These are phyloP conservation scores for Dimocarpus longan DNA, from an alignment of 345 rosid species.

Conservation along the genomic window DNA sequence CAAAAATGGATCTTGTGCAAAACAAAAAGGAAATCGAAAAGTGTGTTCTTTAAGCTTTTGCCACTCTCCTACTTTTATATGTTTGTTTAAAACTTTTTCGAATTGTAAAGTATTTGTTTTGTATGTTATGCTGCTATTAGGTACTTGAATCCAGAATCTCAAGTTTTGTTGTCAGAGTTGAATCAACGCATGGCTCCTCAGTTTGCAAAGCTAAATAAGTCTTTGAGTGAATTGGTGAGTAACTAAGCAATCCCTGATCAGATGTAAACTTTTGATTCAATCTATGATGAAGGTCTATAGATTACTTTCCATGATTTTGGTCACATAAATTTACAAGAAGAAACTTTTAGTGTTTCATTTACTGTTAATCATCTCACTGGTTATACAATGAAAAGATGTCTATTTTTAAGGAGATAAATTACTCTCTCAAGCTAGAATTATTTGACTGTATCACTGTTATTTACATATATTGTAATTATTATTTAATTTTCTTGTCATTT, in stretches of 20 bases:
- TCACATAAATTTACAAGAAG: not conserved
- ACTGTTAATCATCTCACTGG: not conserved
- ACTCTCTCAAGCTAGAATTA: not conserved
- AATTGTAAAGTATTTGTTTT: slow-evolving; percentile 16
- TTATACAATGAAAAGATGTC: not conserved
- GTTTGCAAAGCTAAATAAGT: slow-evolving; percentile 75
- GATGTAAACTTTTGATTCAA: not conserved
- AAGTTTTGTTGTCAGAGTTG: slow-evolving; percentile 64
- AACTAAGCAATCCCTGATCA: slow-evolving; percentile 1
- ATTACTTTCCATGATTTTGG: not conserved
- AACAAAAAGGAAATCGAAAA: slow-evolving; percentile 67
- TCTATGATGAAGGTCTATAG: not conserved
- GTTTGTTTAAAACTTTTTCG: not conserved
- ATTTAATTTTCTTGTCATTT: not conserved
- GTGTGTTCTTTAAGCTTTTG: slow-evolving; percentile 38
- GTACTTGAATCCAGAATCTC: slow-evolving; percentile 83
- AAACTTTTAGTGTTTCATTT: not conserved
- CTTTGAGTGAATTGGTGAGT: slow-evolving; percentile 25
- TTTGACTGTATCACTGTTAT: not conserved
- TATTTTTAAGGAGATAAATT: not conserved
- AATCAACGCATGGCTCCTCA: slow-evolving; percentile 82
- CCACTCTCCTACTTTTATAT: not conserved
- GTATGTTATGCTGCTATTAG: slow-evolving; percentile 34
- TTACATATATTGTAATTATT: too few relatives aligned
- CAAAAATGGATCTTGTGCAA: slow-evolving; percentile 90